Evolutionary conservation across 192 early-diverging fungal species (phyloP).

Genomic region (Lobosporangium transversale): DNA sequence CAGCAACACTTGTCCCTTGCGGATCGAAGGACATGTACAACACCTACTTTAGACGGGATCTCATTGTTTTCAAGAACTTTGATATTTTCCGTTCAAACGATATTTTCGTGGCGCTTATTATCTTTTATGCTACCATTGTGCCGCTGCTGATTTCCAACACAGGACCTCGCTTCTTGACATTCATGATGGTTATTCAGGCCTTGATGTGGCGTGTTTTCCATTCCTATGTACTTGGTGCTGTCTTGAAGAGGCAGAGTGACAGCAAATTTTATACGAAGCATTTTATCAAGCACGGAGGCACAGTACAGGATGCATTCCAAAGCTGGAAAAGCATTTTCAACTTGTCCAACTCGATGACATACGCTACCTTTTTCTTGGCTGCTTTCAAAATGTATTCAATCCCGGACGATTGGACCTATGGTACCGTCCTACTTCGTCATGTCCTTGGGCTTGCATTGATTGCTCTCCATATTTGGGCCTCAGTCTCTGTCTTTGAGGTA

Average conservation of each 20-base stretch:
- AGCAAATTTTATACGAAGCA: constrained; percentile 87
- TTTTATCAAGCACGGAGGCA: constrained; percentile 95
- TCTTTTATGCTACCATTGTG: constrained; percentile 76
- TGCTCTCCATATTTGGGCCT: constrained; percentile 90
- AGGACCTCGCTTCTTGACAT: constrained; percentile 40
- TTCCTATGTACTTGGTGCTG: constrained; percentile 79
- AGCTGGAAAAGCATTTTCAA: constrained; percentile 98
- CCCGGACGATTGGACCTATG: constrained; percentile 75
- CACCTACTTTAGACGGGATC: constrained; percentile 83
- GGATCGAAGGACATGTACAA: constrained; percentile 65
- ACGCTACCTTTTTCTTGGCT: constrained; percentile 87
- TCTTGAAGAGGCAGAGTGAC: constrained; percentile 84
- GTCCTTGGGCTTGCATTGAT: constrained; percentile 86
- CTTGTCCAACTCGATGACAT: constrained; percentile 90
- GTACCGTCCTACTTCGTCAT: constrained; percentile 80
- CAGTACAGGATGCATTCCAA: constrained; percentile 85
- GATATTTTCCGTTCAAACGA: constrained; percentile 89
- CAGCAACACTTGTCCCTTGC: constrained; percentile 40
- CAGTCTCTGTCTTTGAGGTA: constrained; percentile 90
- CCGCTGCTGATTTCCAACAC: constrained; percentile 64
- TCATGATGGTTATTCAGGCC: constrained; percentile 75
- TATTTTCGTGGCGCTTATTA: constrained; percentile 79
- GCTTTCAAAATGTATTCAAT: constrained; percentile 82
- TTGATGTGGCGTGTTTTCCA: constrained; percentile 89
- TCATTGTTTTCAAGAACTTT: constrained; percentile 93